phyloP scores from a whole-genome alignment of 345 rosid genomes.

The Gynandropsis gynandra region DNA sequence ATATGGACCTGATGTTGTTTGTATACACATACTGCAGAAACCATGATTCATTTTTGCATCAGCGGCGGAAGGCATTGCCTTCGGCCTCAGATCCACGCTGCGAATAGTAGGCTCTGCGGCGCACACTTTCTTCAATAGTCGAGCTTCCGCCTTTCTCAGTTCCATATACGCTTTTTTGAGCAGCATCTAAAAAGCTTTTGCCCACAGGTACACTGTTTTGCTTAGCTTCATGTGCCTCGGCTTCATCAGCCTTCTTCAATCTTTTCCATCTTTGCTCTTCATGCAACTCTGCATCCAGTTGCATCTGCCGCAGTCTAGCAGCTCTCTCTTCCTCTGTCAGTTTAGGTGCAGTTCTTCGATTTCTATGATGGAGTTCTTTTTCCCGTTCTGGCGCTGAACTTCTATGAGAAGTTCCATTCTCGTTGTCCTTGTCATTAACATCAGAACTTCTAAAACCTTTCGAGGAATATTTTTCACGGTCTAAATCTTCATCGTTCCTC shows the following conservation, averaged over 20 bases:
- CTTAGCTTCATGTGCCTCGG: constrained; percentile 58
- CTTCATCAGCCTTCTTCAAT: constrained; percentile 72
- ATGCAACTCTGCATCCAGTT: constrained; percentile 75
- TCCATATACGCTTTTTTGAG: constrained; percentile 76
- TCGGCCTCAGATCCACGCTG: constrained; percentile 65
- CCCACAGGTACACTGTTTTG: constrained; percentile 36
- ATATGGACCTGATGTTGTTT: too few relatives aligned
- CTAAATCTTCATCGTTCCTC: constrained; percentile 33
- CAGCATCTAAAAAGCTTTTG: constrained; percentile 76
- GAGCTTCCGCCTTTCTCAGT: constrained; percentile 87
- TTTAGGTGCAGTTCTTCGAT: constrained; percentile 39
- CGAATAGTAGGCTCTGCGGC: constrained; percentile 70
- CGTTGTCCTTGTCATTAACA: constrained; percentile 22
- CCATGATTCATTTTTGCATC: constrained; percentile 13
- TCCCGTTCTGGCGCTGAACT: constrained; percentile 9
- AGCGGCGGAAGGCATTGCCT: constrained; percentile 83
- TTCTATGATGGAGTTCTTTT: constrained; percentile 35
- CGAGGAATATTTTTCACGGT: constrained; percentile 28
- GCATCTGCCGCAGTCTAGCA: constrained; percentile 75
- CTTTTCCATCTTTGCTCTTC: constrained; percentile 95
- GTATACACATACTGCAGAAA: too few relatives aligned
- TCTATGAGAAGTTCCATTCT: constrained; percentile 10
- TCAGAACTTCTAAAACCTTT: constrained; percentile 21
- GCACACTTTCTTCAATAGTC: constrained; percentile 86
- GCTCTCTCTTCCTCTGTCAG: constrained; percentile 83